Percentiles rank a stretch among this genome's conserved stretches.
These are phyloP conservation scores for Entomortierella parvispora DNA, from an alignment of 192 early-diverging fungal species.

Conservation along the genomic window DNA sequence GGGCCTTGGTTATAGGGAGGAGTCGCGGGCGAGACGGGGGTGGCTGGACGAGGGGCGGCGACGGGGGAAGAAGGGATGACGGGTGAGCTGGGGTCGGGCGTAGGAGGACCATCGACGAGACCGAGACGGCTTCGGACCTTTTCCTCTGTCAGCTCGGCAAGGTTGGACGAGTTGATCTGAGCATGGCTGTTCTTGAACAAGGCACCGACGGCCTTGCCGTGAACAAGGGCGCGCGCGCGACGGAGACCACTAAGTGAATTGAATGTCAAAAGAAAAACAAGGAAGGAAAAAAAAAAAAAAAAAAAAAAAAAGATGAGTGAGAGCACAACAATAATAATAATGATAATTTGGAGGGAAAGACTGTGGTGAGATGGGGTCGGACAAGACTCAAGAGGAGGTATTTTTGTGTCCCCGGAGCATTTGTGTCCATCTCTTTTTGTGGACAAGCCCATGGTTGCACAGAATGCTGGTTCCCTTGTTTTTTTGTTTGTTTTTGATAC, in stretches of 20 bases:
- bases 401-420: too few species aligned
- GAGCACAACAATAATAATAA: conserved; percentile 1
- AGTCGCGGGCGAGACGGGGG: conserved; percentile 26
- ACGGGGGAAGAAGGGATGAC: conserved; percentile 16
- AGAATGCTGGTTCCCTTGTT: neutral
- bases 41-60: conserved; percentile 24
- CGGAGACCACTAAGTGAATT: neutral
- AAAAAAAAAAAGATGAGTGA: neutral
- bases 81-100: conserved; percentile 28
- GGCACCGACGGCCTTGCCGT: conserved; percentile 67
- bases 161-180: conserved; percentile 37
- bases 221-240: conserved; percentile 71
- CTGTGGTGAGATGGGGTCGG: too few species aligned
- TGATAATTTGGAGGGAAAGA: too few species aligned
- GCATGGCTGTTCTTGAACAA: conserved; percentile 56
- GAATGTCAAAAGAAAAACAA: neutral
- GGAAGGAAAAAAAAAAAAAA: neutral
- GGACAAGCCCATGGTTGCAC: too few species aligned
- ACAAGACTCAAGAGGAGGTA: too few species aligned
- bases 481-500: neutral
- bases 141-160: conserved; percentile 31
- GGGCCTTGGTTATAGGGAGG: conserved; percentile 16
- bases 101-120: conserved; percentile 24
- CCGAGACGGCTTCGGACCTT: conserved; percentile 31
- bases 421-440: too few species aligned